These are phyloP conservation scores for Rhynchospora tenuis DNA, from an alignment of 176 grass and related monocot species.

Conservation along the genomic window DNA sequence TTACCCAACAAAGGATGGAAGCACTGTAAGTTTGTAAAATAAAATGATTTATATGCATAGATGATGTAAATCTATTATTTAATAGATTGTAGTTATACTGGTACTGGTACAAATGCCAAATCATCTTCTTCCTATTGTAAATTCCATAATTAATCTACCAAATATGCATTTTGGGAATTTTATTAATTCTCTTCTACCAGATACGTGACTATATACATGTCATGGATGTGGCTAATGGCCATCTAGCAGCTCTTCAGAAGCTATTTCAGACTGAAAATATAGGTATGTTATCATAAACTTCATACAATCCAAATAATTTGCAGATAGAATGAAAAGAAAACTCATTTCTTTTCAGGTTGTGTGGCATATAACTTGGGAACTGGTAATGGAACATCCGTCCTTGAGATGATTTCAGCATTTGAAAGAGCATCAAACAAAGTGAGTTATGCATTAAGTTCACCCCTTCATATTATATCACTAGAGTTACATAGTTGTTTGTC, in stretches of 20 bases:
- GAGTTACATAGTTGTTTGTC: too few relatives aligned
- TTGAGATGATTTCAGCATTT: conserved; percentile 29
- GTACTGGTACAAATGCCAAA: too few relatives aligned
- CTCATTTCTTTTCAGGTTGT: conserved; percentile 13
- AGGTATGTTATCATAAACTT: conserved; percentile 18
- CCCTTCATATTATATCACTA: too few relatives aligned
- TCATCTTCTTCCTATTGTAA: too few relatives aligned
- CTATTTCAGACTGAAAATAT: conserved; percentile 52
- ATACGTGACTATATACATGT: conserved; percentile 79
- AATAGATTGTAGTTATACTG: too few relatives aligned
- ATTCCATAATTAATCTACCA: too few relatives aligned
- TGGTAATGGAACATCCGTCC: conserved; percentile 16
- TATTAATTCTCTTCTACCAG: too few relatives aligned
- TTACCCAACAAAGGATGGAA: conserved; percentile 78
- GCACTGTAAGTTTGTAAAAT: conserved; percentile 29
- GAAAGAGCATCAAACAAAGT: conserved; percentile 25
- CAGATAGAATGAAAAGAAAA: neutral
- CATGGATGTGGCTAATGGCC: conserved; percentile 78
- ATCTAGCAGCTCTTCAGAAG: conserved; percentile 65
- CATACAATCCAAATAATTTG: neutral
- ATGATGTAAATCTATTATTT: too few relatives aligned
- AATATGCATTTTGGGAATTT: too few relatives aligned
- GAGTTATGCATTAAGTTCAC: neutral
- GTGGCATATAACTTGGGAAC: conserved; percentile 29
- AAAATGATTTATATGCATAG: too few relatives aligned